A percentile compares a stretch with the other conserved stretches of the same genome.
Evolutionary conservation across 345 rosid species (phyloP).

Genomic region (Camelina hispida): DNA sequence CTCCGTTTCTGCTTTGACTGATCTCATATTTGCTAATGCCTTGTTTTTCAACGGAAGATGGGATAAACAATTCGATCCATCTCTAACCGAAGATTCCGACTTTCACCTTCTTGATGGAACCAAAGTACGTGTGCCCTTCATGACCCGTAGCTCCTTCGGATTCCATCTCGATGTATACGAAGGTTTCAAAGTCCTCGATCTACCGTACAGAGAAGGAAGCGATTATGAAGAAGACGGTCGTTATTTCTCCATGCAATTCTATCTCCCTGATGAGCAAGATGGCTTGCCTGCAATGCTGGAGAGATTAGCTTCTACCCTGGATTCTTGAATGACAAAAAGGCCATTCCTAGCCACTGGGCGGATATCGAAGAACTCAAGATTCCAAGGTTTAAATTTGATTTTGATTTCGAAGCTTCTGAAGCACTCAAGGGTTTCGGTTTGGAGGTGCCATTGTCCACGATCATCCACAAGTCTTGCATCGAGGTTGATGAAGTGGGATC

Average conservation of each 20-base stretch:
- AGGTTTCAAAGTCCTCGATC: slow-evolving; percentile 23
- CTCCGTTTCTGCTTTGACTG: slow-evolving; percentile 6
- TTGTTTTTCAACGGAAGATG: slow-evolving; percentile 37
- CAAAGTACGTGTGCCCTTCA: slow-evolving; percentile 36
- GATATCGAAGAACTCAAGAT: not conserved
- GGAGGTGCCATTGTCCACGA: not conserved
- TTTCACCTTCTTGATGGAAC: slow-evolving; percentile 36
- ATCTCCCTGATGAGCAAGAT: slow-evolving; percentile 31
- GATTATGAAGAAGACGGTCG: not conserved
- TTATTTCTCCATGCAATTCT: slow-evolving; percentile 1
- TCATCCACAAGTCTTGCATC: slow-evolving; percentile 34
- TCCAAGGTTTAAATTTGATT: slow-evolving; percentile 30
- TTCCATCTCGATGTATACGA: slow-evolving; percentile 8
- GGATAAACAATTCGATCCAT: slow-evolving; percentile 2
- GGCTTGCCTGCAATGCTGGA: slow-evolving; percentile 33
- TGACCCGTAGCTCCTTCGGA: not conserved
- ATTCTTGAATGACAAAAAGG: not conserved
- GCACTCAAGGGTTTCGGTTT: slow-evolving; percentile 28
- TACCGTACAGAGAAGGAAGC: slow-evolving; percentile 8
- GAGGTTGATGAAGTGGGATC: slow-evolving; percentile 40
- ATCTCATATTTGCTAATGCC: slow-evolving; percentile 31
- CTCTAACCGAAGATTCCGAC: slow-evolving; percentile 10
- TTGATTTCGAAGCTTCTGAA: slow-evolving; percentile 22
- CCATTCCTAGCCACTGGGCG: not conserved
- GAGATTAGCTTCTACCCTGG: slow-evolving; percentile 19